phyloP scores from a whole-genome alignment of 2,329 filamentous ascomycete genomes.

The Cladosporium sp. region DNA sequence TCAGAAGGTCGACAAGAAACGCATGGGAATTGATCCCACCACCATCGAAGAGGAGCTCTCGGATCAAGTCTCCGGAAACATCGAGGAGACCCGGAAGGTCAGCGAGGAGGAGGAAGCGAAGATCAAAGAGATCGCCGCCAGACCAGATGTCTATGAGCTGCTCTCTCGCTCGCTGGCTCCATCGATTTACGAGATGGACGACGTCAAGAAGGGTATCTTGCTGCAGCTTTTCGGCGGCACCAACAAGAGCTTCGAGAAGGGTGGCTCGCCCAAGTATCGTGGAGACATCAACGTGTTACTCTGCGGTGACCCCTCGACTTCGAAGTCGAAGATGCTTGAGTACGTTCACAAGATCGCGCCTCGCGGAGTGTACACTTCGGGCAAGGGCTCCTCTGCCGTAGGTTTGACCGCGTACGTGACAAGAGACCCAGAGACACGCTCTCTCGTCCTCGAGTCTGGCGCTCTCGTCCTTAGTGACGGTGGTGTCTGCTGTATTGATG shows the following conservation, averaged over 20 bases:
- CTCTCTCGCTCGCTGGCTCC: conserved; percentile 85
- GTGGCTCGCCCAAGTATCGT: conserved; percentile 88
- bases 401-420: conserved; percentile 74
- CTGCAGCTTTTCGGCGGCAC: conserved; percentile 95
- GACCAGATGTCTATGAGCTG: conserved; percentile 87
- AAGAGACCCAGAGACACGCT: conserved; percentile 65
- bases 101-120: conserved; percentile 80
- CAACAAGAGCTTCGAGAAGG: conserved; percentile 96
- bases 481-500: conserved; percentile 71
- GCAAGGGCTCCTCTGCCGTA: conserved; percentile 69
- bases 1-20: conserved; percentile 92
- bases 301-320: conserved; percentile 92
- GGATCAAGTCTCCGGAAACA: conserved; percentile 61
- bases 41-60: conserved; percentile 81
- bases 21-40: conserved; percentile 82
- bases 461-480: conserved; percentile 68
- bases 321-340: conserved; percentile 88
- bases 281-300: conserved; percentile 96
- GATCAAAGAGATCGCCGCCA: conserved; percentile 72
- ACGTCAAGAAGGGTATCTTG: conserved; percentile 97
- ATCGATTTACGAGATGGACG: conserved; percentile 95
- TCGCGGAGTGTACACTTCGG: conserved; percentile 71
- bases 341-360: conserved; percentile 98
- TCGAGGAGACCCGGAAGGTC: conserved; percentile 79
- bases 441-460: conserved; percentile 68